Conservation (phyloP, 345 rosid species). For the Abelmoschus esculentus region DNA sequence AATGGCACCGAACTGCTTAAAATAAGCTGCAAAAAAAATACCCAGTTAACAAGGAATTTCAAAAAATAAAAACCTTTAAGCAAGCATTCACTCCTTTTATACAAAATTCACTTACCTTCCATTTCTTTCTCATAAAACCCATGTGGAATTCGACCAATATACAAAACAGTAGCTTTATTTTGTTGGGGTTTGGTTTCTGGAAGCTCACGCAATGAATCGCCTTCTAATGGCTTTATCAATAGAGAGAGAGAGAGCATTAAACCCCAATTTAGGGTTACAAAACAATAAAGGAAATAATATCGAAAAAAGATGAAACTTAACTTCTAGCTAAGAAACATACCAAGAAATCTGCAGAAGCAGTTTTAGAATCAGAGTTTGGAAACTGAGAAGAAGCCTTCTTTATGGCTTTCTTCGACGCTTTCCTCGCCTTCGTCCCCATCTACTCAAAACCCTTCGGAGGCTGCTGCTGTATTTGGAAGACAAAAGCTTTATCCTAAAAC, state of each 20-base stretch:
- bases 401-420: slow-evolving; percentile 48
- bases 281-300: background rate
- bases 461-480: background rate
- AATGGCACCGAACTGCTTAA: slow-evolving; percentile 72
- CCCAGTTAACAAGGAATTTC: background rate
- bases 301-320: background rate
- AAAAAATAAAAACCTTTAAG: background rate
- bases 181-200: slow-evolving; percentile 29
- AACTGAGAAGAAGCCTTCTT: slow-evolving; percentile 42
- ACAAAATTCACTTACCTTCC: slow-evolving; percentile 36
- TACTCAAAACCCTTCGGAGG: background rate
- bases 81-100: background rate
- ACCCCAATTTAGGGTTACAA: background rate
- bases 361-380: slow-evolving; percentile 21
- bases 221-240: slow-evolving; percentile 78
- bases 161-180: slow-evolving; percentile 49
- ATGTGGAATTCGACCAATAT: slow-evolving; percentile 87
- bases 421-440: slow-evolving; percentile 72
- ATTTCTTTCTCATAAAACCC: slow-evolving; percentile 91
- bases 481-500: background rate
- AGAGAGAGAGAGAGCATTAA: too few relatives aligned
- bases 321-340: slow-evolving; percentile 23
- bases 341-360: slow-evolving; percentile 60
- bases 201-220: slow-evolving; percentile 51
- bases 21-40: slow-evolving; percentile 42